Evolutionary conservation across 768 basidiomycete genomes (phyloP).

Genomic region (Lanmaoa rubissima): DNA sequence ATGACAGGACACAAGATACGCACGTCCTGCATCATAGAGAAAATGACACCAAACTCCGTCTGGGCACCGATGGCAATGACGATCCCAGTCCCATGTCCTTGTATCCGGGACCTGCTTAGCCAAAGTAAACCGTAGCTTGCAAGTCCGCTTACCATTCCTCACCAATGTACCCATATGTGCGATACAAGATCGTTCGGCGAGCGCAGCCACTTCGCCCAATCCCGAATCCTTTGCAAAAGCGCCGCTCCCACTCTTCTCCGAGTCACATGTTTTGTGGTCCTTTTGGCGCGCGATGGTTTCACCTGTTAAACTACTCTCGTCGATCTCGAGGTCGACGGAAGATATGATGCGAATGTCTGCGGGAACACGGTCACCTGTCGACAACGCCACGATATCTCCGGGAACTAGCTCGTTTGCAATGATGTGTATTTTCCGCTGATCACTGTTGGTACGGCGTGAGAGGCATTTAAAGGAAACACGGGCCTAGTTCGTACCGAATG

Average conservation of each 20-base stretch:
- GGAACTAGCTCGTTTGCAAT: slow-evolving; percentile 97
- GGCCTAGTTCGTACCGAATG: slow-evolving; percentile 46
- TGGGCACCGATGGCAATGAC: slow-evolving; percentile 83
- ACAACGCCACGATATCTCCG: slow-evolving; percentile 86
- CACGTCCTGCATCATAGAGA: slow-evolving; percentile 98
- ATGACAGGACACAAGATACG: slow-evolving; percentile 14
- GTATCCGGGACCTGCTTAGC: background rate
- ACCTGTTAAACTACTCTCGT: slow-evolving; percentile 93
- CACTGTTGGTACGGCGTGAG: slow-evolving; percentile 8
- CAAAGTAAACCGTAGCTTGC: background rate
- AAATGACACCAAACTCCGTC: slow-evolving; percentile 95
- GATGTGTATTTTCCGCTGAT: slow-evolving; percentile 68
- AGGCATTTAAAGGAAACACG: background rate
- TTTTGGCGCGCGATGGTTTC: slow-evolving; percentile 85
- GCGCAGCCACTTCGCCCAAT: slow-evolving; percentile 43
- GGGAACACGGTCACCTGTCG: slow-evolving; percentile 90
- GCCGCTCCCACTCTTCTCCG: slow-evolving; percentile 28
- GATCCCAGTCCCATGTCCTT: slow-evolving; percentile 80
- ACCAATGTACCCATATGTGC: slow-evolving; percentile 97
- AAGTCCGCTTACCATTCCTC: slow-evolving; percentile 60
- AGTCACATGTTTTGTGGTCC: slow-evolving; percentile 51
- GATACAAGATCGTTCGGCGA: slow-evolving; percentile 84
- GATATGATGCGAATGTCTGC: slow-evolving; percentile 85
- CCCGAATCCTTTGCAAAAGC: slow-evolving; percentile 32
- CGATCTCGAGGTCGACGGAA: slow-evolving; percentile 88